Evolutionary conservation across 2,329 filamentous ascomycete species (phyloP).

Genomic region (Penicillium corylophilum): DNA sequence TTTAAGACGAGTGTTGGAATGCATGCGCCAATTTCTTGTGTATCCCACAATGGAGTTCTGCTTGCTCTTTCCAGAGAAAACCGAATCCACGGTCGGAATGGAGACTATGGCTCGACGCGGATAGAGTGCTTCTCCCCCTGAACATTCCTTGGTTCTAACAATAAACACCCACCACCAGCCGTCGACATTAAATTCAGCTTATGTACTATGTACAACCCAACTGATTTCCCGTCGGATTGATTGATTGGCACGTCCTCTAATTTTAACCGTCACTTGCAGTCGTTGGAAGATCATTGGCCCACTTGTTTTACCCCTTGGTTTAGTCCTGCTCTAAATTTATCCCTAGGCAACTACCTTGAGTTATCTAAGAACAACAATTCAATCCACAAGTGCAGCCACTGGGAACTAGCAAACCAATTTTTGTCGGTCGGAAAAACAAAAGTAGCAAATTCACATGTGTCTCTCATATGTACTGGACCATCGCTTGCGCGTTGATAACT

Average conservation of each 20-base stretch:
- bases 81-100: slow-evolving; percentile 1
- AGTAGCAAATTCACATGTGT: no score
- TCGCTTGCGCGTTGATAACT: no score
- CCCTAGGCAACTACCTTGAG: background rate
- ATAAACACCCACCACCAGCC: background rate
- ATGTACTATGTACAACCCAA: no score
- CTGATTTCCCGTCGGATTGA: background rate
- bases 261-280: background rate
- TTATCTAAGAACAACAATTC: background rate
- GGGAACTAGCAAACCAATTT: background rate
- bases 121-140: background rate
- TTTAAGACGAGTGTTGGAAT: background rate
- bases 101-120: background rate
- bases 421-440: no score
- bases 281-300: background rate
- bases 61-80: background rate
- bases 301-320: background rate
- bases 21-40: background rate
- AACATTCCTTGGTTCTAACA: background rate
- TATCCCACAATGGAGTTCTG: background rate
- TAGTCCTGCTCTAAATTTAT: background rate
- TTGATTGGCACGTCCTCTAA: background rate
- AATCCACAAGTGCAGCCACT: background rate
- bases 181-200: background rate
- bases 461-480: background rate